Evolutionary conservation across 2,329 filamentous ascomycete species (phyloP).

Genomic region (Domatiomyces globalis): DNA sequence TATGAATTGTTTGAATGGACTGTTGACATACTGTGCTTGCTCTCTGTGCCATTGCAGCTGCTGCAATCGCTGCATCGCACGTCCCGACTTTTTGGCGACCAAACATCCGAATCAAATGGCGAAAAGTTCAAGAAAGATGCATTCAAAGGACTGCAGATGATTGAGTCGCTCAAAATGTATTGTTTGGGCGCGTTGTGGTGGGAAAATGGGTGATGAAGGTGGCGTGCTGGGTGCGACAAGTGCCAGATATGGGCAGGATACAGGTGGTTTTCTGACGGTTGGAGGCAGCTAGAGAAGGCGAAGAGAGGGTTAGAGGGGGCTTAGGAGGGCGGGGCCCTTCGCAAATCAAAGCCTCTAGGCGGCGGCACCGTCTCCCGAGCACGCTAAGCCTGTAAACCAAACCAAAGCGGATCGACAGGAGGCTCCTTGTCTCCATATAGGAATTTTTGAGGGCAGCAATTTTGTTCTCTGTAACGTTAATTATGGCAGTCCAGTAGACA

Average conservation of each 20-base stretch:
- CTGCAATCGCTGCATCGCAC: conserved; percentile 37
- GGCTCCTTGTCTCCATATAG: neutral
- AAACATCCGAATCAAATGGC: conserved; percentile 37
- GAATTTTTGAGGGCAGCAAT: neutral
- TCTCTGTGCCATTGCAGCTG: conserved; percentile 35
- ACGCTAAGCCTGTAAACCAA: neutral
- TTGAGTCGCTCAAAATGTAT: conserved; percentile 33
- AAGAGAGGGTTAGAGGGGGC: conserved; percentile 1
- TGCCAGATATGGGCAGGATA: neutral
- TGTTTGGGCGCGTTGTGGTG: conserved; percentile 28
- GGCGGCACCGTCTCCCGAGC: neutral
- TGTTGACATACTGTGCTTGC: conserved; percentile 35
- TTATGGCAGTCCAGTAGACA: neutral
- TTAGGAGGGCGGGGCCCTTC: neutral
- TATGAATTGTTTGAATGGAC: conserved; percentile 17
- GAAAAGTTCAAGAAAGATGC: conserved; percentile 26
- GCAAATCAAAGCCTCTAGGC: neutral
- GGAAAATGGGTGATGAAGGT: conserved; percentile 20
- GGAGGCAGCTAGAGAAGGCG: neutral
- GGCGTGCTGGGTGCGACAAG: conserved; percentile 1
- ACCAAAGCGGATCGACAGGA: neutral
- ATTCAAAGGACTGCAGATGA: conserved; percentile 30
- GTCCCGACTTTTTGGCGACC: conserved; percentile 21
- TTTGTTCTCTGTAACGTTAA: neutral
- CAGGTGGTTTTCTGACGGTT: conserved; percentile 1